Evolutionary conservation across 2,329 filamentous ascomycete genomes (phyloP), one percentile per base, ranked within the genome.

Genomic region (Hymenoscyphus albidus): DNA sequence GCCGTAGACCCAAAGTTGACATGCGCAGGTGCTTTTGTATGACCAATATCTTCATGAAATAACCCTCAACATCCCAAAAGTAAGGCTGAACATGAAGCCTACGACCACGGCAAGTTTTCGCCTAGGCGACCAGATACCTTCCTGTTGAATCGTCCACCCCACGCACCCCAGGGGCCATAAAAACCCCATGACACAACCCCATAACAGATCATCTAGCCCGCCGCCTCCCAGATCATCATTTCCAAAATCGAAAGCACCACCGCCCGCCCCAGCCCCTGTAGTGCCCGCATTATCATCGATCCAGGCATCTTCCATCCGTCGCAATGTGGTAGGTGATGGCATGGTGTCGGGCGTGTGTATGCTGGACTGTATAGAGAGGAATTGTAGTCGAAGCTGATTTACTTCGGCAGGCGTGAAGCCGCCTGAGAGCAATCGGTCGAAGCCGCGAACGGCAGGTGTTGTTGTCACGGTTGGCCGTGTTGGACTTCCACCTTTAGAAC

Each of bases 111-210:
- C 94, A 71, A 97, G 85, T 75, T 93, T 88, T 81, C 92, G 90
- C 72, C 93, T 83, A 73, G 90, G 87, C 66, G 88, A 90, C 86
- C 93, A 96, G 65, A 98, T 88, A 0, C 91, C 93, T 64, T 95
- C 91, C 76, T 97, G 92, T 65, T 93, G 83, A 69, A 94, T 84
- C 59, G 96, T 80, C 92, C 93, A 97, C 61, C 89, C 87, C 64
- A 94, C 80, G 72, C 91, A 93, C 0, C 92, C 94, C 10, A 98
- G 77, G 3, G 95, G 95, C 86, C 94, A 98, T 76, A 99, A 90
- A 80, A 98, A 99, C 0, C 95, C 95, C 72, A 95, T 91, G 65
- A 96, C 80, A 76, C 95, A 92, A 4, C 93, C 95, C 78, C 89
- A 91, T 65, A 98, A 82, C 80, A 97, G 86, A 73, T 96, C 89